Base-by-base conservation (phyloP, 2,329 filamentous ascomycete genomes). In the Trichophyton mentagrophytes region DNA sequence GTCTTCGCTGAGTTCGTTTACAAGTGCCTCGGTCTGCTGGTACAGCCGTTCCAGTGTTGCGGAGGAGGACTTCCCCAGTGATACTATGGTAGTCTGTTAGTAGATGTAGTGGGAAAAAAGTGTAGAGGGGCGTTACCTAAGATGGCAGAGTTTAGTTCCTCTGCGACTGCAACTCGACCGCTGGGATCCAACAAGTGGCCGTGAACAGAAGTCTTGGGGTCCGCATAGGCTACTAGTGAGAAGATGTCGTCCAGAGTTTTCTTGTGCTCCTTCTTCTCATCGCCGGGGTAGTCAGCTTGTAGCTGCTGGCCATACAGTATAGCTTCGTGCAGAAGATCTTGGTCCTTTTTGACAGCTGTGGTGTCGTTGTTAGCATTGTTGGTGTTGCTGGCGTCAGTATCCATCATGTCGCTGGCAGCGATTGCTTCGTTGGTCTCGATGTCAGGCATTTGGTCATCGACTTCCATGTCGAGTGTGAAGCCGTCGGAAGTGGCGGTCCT, bases 61-160 rank as follows among this genome's bases (percentile, higher is more conserved):
- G 3, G 86, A 85, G 2, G 89, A 90, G 0, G 90, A 92, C 74
- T 95, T 95, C 57, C 93, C 93, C 2, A 96, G 80, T 0, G 89
- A 95, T 47, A 90, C 92, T 96, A 67, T 58, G 20, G 67, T 75
- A 66, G 74, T 69, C 67, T 63, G 30, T 44, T 17, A 17, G n/a
- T n/a, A n/a, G 2, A 44, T 44, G 15, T 20, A 44, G n/a, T 44
- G 40, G 15, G 15, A 60, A 55, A 57, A 38, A 27, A 17, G 20
- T 22, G 70, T 66, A 59, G 68, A 22, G 46, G 61, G 62, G 9
- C 85, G 77, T 44, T 77, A 95, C 90, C 85, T 63, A 99, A 74
- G 67, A 99, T 96, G 55, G 90, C 91, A 63, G 89, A 89, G 73
- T 97, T 97, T 61, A 99, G 78, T 72, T 96, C 91, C 76, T 99